Base-by-base conservation (phyloP, 2,329 filamentous ascomycete genomes). In the Claviceps africana region DNA sequence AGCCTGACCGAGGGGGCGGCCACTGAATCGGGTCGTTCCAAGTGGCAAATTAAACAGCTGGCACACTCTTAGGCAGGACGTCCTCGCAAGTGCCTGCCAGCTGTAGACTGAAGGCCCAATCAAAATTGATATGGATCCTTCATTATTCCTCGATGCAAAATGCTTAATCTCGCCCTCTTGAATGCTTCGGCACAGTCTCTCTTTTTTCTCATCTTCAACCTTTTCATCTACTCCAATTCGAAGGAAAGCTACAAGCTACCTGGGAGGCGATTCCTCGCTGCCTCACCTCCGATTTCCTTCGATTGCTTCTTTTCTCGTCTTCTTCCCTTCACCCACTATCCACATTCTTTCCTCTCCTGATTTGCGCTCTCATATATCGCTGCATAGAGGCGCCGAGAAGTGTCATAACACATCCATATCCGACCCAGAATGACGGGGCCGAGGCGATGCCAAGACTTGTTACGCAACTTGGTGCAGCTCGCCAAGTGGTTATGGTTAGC, bases 401-500 rank as follows among this genome's bases (percentile, higher is more conserved):
- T 30, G 31, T 31, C 43, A 47, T 39, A 30, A 17, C 28, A 54
- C 50, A 53, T 47, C 45, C 47, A 45, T 55, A 50, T 54, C 51
- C 33, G 42, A 48, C 44, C 37, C 51, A 55, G 43, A 17, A 55
- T 55, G 53, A 53, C 48, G 44, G 46, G 47, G 43, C 30, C 22
- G 31, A 48, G 47, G 37, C 48, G 40, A 51, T 42, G 43, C 25
- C 42, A 48, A 39, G 22, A 40, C 44, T 37, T 48, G 39, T 40
- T 48, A 44, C 44, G 22, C 40, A 48, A 28, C 44, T 43, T 55
- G 37, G 39, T 40, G 46, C 44, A 44, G 51, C 39, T 53, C 42
- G 51, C 51, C 46, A 47, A 48, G 45, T 53, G 48, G 47, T 35
- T 31, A 43, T 52, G 51, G 51, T 48, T 55, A 42, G 44, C 48